Base-by-base conservation (phyloP, 140 eudicot species). In the Erigeron philadelphicus region DNA sequence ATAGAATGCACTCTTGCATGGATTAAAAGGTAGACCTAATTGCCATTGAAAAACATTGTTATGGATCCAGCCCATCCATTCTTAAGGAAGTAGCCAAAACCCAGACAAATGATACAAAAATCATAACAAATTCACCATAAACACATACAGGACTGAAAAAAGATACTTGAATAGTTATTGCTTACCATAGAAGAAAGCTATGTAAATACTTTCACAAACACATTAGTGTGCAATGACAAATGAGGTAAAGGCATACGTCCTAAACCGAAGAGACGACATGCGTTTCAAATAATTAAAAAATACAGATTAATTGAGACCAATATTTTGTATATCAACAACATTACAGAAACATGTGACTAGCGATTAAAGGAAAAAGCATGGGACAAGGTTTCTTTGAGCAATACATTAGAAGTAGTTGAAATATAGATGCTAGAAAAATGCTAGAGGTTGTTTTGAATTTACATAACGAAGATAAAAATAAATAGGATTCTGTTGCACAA, bases 131-230 rank as follows among this genome's bases (percentile, higher is more conserved):
- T 1, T 31, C 38, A 31, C 38, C 38, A 0, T 2, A 31, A 31
- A 31, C 5, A 4, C 4, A 31, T 31, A 31, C 38, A 31, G 38
- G 38, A 31, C 38, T 2, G 38, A 31, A 31, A 31, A 31, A 31
- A 0, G 56, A 50, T 17, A 50, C 12, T 50, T 50, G 16, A 31
- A 31, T 4, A 31, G 38, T 50, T 50, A 50, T 50, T 50, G 9
- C 15, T 48, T 49, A 72, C 31, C 63, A 35, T 47, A 7, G n/a
- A 61, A 59, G 40, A 17, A 47, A 72, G 49, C 47, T 46, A 49
- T 31, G 7, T 46, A 16, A 25, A 71, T 48, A 31, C 15, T 11
- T 23, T 57, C 25, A 47, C n/a, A 48, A 11, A 62, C 3, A 63
- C 6, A 42, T 50, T 11, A 47, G 70, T 18, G 52, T 41, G 8